These are phyloP conservation scores for Tremellales sp. DNA, from an alignment of 1,284 basidiomycete genomes.

Conservation along the genomic window DNA sequence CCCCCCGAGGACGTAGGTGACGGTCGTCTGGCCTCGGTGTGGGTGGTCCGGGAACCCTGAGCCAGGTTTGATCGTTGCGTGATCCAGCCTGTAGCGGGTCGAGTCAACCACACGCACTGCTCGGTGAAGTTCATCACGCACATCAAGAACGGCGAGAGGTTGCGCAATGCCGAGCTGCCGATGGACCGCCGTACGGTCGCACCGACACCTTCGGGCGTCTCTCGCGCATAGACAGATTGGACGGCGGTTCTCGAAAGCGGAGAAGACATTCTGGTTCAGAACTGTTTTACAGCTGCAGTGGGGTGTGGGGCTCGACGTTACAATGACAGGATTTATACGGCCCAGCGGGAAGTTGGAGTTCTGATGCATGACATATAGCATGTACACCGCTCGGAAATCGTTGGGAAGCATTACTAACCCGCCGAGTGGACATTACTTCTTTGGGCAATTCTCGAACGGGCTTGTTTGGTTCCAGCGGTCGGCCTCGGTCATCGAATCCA, in stretches of 20 bases:
- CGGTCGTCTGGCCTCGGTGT: conserved; percentile 64
- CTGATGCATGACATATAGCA: too few relatives aligned
- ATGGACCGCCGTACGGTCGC: conserved; percentile 86
- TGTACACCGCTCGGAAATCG: too few relatives aligned
- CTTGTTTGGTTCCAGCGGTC: too few relatives aligned
- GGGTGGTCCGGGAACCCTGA: conserved; percentile 52
- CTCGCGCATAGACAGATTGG: conserved; percentile 69
- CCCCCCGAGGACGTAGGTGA: conserved; percentile 85
- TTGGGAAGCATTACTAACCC: too few relatives aligned
- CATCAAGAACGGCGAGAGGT: conserved; percentile 88
- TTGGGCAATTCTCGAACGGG: too few relatives aligned
- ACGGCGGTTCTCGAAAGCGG: conserved; percentile 50
- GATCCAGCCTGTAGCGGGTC: conserved; percentile 26
- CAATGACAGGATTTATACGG: too few relatives aligned
- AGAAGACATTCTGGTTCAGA: too few relatives aligned
- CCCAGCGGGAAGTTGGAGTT: too few relatives aligned
- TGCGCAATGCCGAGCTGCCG: conserved; percentile 68
- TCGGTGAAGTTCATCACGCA: conserved; percentile 19
- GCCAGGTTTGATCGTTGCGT: conserved; percentile 49
- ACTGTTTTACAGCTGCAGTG: too few relatives aligned
- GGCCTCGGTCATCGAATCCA: too few relatives aligned
- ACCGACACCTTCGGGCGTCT: conserved; percentile 83
- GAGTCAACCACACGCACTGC: neutral
- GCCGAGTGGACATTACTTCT: too few relatives aligned
- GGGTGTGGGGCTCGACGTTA: too few relatives aligned